Base-by-base conservation (phyloP, 345 rosid genomes). In the Punica granatum region DNA sequence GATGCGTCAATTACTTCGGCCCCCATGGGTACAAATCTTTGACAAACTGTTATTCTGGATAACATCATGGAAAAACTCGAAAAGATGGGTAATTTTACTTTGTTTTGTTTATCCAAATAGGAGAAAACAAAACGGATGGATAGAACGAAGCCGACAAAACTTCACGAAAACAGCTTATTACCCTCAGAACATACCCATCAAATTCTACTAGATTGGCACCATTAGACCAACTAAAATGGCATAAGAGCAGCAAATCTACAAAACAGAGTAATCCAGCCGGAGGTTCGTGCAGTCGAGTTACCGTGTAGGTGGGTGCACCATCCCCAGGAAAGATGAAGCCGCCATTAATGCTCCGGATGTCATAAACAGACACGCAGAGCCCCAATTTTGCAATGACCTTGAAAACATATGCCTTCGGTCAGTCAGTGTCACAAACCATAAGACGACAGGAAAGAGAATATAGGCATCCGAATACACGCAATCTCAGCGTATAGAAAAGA, bases 291-390 rank as follows among this genome's bases (percentile, higher is more conserved):
- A 11, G 28, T 25, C 46, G 9, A 69, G 9, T 7, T 84, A 90
- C 97, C 81, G 81, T 80, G 78, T 87, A 89, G 1, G 96, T 89
- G 0, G 98, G 85, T 64, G 92, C 89, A 64, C 98, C 98, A 65
- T 87, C 97, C 3, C 92, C 90, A 7, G 96, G 83, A 72, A 80
- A 83, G 34, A 93, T 83, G 70, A 83, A 84, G 33, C 98, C 99
- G 44, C 92, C 95, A 67, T 78, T 72, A 49, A 94, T 70, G 44
- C 76, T 72, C 63, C 56, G 70, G 59, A 88, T 81, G 70, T 89
- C 97, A 59, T 91, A 88, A 49, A 91, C 64, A 25, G 96, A 89
- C 48, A 94, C 70, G 18, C 95, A 88, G 51, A 94, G 91, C 3
- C 89, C 99, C 81, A 89, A 73, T 9, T 86, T 77, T n/a, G 87